Percentiles rank a stretch among this genome's conserved stretches.
These are phyloP conservation scores for Pythium periplocum DNA, from an alignment of 352 stramenopile species.

Conservation along the genomic window DNA sequence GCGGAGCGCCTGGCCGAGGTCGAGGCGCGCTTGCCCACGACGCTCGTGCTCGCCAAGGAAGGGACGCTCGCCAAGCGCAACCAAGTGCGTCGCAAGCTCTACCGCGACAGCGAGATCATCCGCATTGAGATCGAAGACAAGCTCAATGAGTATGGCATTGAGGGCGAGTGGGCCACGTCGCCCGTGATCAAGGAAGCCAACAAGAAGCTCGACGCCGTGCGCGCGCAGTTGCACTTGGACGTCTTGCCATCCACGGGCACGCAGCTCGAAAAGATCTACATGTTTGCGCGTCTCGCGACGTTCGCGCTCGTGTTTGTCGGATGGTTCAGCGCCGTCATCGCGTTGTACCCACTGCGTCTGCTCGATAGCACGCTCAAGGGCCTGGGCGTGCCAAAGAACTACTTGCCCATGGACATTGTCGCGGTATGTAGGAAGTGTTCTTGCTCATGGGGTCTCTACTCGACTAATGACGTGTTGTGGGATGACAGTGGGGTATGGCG, in stretches of 20 bases:
- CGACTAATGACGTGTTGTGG: constrained; percentile 4
- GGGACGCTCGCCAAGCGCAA: constrained; percentile 67
- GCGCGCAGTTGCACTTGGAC: constrained; percentile 59
- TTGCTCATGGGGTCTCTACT: background rate
- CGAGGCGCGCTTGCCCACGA: constrained; percentile 35
- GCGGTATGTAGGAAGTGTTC: constrained; percentile 22
- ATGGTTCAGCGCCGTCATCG: constrained; percentile 63
- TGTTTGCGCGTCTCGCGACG: constrained; percentile 58
- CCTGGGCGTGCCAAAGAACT: constrained; percentile 70
- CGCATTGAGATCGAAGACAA: constrained; percentile 76
- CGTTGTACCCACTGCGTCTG: constrained; percentile 66
- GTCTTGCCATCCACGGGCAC: constrained; percentile 34
- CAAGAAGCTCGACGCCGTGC: constrained; percentile 52
- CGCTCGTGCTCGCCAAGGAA: constrained; percentile 33
- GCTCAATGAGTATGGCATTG: constrained; percentile 60
- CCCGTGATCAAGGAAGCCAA: constrained; percentile 45
- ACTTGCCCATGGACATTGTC: constrained; percentile 71
- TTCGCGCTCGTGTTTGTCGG: constrained; percentile 65
- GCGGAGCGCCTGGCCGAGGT: constrained; percentile 48
- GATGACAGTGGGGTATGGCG: constrained; percentile 29
- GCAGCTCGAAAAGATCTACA: constrained; percentile 53
- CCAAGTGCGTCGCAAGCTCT: constrained; percentile 58
- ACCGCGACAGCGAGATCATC: constrained; percentile 66
- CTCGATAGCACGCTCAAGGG: constrained; percentile 39
- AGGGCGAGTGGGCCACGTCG: constrained; percentile 45